These are phyloP conservation scores for Stygiomarasmius scandens DNA, from an alignment of 1,284 basidiomycete species.

Conservation along the genomic window DNA sequence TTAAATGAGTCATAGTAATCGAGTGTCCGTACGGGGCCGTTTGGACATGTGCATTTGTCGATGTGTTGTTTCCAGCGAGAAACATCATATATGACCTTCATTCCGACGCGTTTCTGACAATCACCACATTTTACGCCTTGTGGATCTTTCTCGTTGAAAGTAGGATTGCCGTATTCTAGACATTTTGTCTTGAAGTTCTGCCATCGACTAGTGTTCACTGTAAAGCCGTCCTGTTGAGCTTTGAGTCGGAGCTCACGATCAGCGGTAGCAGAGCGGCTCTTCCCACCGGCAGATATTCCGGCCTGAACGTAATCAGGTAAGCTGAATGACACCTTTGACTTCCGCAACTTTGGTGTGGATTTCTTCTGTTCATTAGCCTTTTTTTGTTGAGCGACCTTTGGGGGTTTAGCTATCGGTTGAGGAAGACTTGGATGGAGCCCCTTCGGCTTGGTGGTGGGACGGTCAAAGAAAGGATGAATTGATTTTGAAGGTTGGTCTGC, in stretches of 20 bases:
- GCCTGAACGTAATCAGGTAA: neutral
- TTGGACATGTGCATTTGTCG: neutral
- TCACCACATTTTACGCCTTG: neutral
- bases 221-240: neutral
- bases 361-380: constrained; percentile 1
- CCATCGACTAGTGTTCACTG: neutral
- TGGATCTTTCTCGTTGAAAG: neutral
- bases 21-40: neutral
- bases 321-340: too few relatives aligned
- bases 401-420: neutral
- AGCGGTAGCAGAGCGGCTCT: neutral
- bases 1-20: neutral
- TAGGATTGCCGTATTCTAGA: neutral
- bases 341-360: neutral
- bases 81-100: neutral
- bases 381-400: neutral
- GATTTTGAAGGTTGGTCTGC: neutral
- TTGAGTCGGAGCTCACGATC: neutral
- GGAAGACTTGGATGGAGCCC: neutral
- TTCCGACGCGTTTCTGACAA: neutral
- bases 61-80: neutral
- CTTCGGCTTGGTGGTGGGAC: neutral
- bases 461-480: constrained; percentile 2
- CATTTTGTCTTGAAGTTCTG: neutral
- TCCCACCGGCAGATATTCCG: neutral